Base-by-base conservation (phyloP, 2,329 filamentous ascomycete genomes). In the Saccharata proteae region DNA sequence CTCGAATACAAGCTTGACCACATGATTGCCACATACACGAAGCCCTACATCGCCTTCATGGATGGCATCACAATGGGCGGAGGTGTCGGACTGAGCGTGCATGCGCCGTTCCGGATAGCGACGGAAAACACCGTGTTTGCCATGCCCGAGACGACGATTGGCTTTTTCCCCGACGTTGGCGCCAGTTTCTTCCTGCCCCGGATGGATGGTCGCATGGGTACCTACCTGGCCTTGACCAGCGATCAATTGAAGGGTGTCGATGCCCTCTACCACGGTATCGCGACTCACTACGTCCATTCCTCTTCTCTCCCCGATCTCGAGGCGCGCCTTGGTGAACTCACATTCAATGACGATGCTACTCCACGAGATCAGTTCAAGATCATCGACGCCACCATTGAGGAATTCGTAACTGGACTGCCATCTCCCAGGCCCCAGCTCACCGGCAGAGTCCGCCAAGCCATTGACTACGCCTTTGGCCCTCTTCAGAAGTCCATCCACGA, bases 41-140 rank as follows among this genome's bases (percentile, higher is more conserved):
- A 94, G 64, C 90, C 90, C 0, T 93, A 90, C 51, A 74, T 98
- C 31, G 81, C 90, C 18, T 80, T 96, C 51, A 92, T 98, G 78
- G 90, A 98, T 51, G 90, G 90, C 37, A 81, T 93, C 55, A 98
- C 92, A 31, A 98, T 98, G 90, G 90, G 90, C 34, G 90, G 90
- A 34, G 90, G 90, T 43, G 90, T 96, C 32, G 90, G 90, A 5
- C 71, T 98, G 35, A 92, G 82, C 55, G 73, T 93, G 31, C 92
- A 98, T 58, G 88, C 90, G 3, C 92, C 90, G 3, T 88, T 98
- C 69, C 72, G 90, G 38, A 93, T 98, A 51, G 90, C 90, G 21
- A 98, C 90, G 3, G 90, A 98, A 61, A 80, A 79, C 51, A 98
- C 90, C 5, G 62, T 93, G 28, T 96, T 98, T 49, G 86, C 92